Base-by-base conservation (phyloP, 2,329 filamentous ascomycete species). In the Aspergillus ochraceus region DNA sequence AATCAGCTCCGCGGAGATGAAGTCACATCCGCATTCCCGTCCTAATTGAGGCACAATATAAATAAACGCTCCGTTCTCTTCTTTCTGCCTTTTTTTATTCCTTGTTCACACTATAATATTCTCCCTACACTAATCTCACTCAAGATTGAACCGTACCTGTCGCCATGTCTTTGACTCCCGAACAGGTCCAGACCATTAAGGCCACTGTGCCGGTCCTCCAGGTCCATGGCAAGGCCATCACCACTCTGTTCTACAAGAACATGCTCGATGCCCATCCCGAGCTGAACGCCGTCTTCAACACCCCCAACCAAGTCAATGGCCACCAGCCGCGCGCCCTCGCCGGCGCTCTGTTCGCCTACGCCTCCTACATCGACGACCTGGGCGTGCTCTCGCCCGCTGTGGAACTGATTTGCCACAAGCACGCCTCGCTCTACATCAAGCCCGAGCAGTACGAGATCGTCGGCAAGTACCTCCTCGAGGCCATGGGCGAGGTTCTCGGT, bases 321-420 rank as follows among this genome's bases (percentile, higher is more conserved):
- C 84, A 86, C 58, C 90, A 93, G 72, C 83, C 88, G 4, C 79
- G 81, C n/a, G 89, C 90, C 2, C 83, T 93, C 6, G 89, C 90
- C 11, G 81, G 79, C 46, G 82, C 90, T 1, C 86, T 92, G 51
- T 86, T 89, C 64, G 86, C 85, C 64, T 92, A 91, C 69, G 90
- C 90, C 56, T 79, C 84, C 60, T 86, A 91, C 76, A 90, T 92
- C 72, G 85, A 88, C 73, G 83, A 91, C 70, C 81, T 91, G 0
- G 83, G 81, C 51, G 83, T 79, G 20, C 80, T 92, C 4, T 73
- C 73, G 12, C 80, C 83, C 0, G 79, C 82, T 0, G 74, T 86
- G 14, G 87, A 91, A 73, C 84, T 88, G 68, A 92, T 94, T 64
- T 89, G 87, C 72, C 85, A 91, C 72, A 92, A 91, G 75, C 90